Evolutionary conservation across 2,329 filamentous ascomycete genomes (phyloP), one percentile per base, ranked within the genome.

Genomic region (Penicillium thymicola): DNA sequence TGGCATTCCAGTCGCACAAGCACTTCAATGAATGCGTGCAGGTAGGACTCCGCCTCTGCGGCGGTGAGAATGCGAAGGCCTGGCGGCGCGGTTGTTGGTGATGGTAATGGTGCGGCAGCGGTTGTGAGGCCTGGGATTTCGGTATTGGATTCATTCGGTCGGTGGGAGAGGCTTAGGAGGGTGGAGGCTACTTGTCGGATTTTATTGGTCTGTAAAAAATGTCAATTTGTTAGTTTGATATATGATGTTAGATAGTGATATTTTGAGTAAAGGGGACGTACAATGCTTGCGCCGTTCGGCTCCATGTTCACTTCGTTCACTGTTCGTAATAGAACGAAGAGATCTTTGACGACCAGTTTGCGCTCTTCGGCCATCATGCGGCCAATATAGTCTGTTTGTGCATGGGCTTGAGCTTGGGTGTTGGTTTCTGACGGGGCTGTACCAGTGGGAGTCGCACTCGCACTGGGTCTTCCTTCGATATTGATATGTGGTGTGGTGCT

Each of bases 261-360:
- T 30, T 25, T 43, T 50, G 18, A 23, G 44, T 41, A 38, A 51
- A 51, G 50, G 44, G 11, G 27, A 79, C 81, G 76, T 80, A 86
- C 84, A 65, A 87, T 84, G 56, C 82, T 85, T 62, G 82, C 82
- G 25, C 83, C 85, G 60, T 86, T 87, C 10, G 84, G 84, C 71
- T 96, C 91, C 81, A 95, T 89, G 72, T 92, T 92, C 57, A 90
- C 85, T 78, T 93, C 89, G 46, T 88, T 89, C 64, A 96, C 90
- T 54, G 85, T 89, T 27, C 84, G 83, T 5, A 96, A 78, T 3
- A 95, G 86, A 3, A 85, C 80, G 1, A 95, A 81, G 2, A 96
- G 81, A 70, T 92, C 87, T 63, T 89, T 86, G 11, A 95, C 86
- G 32, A 96, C 91, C n/a, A 85, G 80, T 65, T 92, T 89, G 4